Base-by-base conservation (phyloP, 805 yeast species). In the Yamadazyma sp. region DNA sequence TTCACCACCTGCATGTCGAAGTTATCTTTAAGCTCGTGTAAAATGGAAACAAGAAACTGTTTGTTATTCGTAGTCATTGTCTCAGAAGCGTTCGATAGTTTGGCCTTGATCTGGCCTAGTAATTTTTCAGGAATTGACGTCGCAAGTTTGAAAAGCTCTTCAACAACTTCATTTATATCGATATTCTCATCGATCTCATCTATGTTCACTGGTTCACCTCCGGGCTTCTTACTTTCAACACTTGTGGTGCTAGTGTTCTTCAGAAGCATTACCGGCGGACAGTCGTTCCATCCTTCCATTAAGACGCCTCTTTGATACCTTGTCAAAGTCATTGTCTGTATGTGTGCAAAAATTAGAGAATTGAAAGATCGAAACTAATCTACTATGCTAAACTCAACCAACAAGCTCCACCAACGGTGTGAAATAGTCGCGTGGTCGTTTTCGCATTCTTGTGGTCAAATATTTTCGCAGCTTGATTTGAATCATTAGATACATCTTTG, bases 201-300 rank as follows among this genome's bases (percentile, higher is more conserved):
- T 15, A 14, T 9, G n/a, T n/a, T n/a, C n/a, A n/a, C n/a, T n/a
- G n/a, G n/a, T 6, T 15, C 20, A 13, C 32, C 20, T 16, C 22
- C 7, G 18, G 30, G 19, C 8, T 4, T 6, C 10, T 23, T 20
- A 4, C 21, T 23, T n/a, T 26, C 28, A 10, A 14, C 14, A 20
- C 26, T 19, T 3, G 14, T n/a, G 7, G 26, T 34, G 18, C 46
- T 43, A 13, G 26, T 13, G 24, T 43, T 43, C 8, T 28, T 26
- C 6, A 44, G 38, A 15, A 54, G 38, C 51, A 53, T 49, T 6
- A 56, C 44, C 1, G 68, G 57, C 0, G 81, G 81, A 50, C 82
- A 78, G 53, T 79, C 85, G 49, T 79, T 79, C 84, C 84, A 79
- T 10, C 83, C 84, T 42, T 60, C 67, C 48, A 62, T 61, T 20